Conservation (phyloP, 352 stramenopile species). For the Phytophthora multivora region DNA sequence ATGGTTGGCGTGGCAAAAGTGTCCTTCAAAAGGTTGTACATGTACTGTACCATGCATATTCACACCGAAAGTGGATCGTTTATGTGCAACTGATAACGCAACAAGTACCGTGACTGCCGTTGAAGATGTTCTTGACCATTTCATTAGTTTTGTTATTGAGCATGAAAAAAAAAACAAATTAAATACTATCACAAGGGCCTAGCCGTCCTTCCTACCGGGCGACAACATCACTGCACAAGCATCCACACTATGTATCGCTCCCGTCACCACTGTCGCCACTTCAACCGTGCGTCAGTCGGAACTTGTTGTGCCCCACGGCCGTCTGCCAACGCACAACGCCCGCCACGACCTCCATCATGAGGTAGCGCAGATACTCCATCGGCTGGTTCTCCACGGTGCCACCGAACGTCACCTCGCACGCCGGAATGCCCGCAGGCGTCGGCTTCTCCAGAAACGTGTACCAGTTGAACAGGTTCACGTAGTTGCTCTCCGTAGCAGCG, state of each 20-base stretch:
- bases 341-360: conserved; percentile 69
- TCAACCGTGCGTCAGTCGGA: conserved; percentile 44
- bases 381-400: conserved; percentile 56
- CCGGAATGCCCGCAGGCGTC: conserved; percentile 20
- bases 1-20: too few relatives aligned
- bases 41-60: too few relatives aligned
- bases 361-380: conserved; percentile 60
- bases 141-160: conserved; percentile 9
- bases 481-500: conserved; percentile 51
- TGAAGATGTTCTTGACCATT: not conserved
- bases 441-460: conserved; percentile 71
- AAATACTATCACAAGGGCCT: conserved; percentile 28
- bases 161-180: conserved; percentile 16
- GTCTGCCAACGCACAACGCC: conserved; percentile 73
- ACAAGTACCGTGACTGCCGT: not conserved
- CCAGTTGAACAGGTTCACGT: conserved; percentile 74
- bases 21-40: too few relatives aligned
- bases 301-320: conserved; percentile 59
- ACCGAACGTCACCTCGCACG: conserved; percentile 72
- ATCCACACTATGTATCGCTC: not conserved
- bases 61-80: not conserved
- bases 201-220: conserved; percentile 13
- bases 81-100: too few relatives aligned
- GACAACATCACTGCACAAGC: conserved; percentile 21
- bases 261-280: not conserved